Conservation (phyloP, 495 filamentous ascomycete species). For the Glutinoglossum americanum region DNA sequence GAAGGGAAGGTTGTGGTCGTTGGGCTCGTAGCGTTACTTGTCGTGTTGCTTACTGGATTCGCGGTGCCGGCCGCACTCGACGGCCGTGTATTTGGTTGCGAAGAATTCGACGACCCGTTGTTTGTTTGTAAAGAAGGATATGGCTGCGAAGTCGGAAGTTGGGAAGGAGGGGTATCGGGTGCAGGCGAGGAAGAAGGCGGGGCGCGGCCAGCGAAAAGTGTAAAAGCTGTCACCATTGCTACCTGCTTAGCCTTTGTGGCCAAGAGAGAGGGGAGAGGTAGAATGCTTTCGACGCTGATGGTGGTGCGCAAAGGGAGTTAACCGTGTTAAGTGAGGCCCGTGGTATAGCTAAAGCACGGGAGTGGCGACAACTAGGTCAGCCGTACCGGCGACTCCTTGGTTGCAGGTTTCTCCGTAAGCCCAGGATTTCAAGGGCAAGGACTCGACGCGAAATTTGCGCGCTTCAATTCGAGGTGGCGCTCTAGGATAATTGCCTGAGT, state of each 20-base stretch:
- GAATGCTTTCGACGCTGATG: neutral
- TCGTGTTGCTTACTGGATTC: neutral
- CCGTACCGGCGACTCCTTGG: neutral
- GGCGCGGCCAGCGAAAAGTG: conserved; percentile 1
- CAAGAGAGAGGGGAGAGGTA: neutral
- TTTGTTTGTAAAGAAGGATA: neutral
- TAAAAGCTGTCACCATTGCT: conserved; percentile 1
- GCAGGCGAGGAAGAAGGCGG: conserved; percentile 1
- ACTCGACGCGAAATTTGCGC: neutral
- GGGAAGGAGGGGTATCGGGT: conserved; percentile 1
- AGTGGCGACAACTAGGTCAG: neutral
- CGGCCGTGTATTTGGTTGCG: neutral
- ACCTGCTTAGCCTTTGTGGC: neutral
- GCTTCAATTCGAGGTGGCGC: neutral
- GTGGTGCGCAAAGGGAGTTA: neutral
- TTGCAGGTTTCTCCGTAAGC: neutral
- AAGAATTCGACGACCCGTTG: neutral
- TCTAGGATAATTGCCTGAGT: neutral
- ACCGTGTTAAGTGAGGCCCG: neutral
- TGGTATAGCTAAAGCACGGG: neutral
- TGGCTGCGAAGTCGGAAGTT: conserved; percentile 1
- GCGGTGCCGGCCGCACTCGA: neutral
- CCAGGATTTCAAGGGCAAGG: neutral
- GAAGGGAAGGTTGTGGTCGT: neutral
- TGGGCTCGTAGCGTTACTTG: neutral